Conservation (phyloP, 2,329 filamentous ascomycete species). For the Cercospora sp. region DNA sequence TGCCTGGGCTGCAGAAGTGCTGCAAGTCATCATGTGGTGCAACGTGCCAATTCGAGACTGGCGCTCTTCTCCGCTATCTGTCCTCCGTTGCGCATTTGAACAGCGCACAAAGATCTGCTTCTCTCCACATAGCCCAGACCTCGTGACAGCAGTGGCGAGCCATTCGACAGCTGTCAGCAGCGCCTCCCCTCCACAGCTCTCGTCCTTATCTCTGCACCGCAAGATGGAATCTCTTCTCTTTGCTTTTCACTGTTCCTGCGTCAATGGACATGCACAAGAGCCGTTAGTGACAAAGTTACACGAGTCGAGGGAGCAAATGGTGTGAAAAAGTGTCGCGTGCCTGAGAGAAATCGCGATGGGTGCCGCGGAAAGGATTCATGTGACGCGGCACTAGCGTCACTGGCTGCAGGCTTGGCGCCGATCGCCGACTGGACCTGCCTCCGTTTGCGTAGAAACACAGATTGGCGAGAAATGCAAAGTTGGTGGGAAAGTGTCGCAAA, state of each 20-base stretch:
- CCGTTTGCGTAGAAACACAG: background rate
- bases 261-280: background rate
- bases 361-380: background rate
- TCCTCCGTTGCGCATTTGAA: background rate
- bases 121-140: background rate
- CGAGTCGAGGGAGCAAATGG: background rate
- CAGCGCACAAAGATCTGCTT: background rate
- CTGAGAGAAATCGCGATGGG: background rate
- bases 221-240: background rate
- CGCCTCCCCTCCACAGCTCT: background rate
- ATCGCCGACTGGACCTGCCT: conserved; percentile 5
- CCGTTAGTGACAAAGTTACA: background rate
- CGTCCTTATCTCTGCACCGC: background rate
- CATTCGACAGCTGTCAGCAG: background rate
- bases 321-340: background rate
- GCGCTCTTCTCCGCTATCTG: background rate
- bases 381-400: conserved; percentile 2
- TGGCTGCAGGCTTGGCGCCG: background rate
- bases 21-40: background rate
- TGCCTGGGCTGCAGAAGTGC: background rate
- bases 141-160: background rate
- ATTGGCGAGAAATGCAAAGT: conserved; percentile 8
- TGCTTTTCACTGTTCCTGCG: background rate
- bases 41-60: background rate
- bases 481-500: background rate